These are phyloP conservation scores for Solanum ossicruentum DNA, from an alignment of 257 asterid genomes.

Conservation along the genomic window DNA sequence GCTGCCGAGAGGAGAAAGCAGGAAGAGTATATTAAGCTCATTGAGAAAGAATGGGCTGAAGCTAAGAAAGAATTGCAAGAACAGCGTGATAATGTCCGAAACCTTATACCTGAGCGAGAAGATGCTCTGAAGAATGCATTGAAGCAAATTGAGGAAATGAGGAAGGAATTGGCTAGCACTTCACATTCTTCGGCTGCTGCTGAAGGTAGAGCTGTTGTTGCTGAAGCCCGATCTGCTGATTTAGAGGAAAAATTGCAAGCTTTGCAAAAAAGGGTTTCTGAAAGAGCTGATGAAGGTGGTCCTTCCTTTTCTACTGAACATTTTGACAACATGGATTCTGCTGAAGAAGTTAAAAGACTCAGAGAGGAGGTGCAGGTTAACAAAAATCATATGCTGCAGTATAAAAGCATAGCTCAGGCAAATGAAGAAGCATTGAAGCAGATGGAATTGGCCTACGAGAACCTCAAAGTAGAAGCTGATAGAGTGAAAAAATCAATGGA, in stretches of 20 bases:
- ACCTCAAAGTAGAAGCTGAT: constrained; percentile 52
- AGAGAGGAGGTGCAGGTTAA: constrained; percentile 54
- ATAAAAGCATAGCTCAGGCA: constrained; percentile 75
- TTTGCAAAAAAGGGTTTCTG: constrained; percentile 42
- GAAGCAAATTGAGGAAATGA: constrained; percentile 54
- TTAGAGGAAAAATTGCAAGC: constrained; percentile 51
- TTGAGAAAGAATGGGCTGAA: constrained; percentile 97
- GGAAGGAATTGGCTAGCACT: constrained; percentile 48
- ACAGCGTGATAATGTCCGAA: constrained; percentile 68
- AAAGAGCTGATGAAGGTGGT: constrained; percentile 28
- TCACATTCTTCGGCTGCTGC: constrained; percentile 59
- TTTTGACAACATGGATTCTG: constrained; percentile 22
- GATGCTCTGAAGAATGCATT: constrained; percentile 39
- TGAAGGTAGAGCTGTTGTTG: constrained; percentile 77
- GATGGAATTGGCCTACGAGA: constrained; percentile 55
- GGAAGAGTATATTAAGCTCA: constrained; percentile 48
- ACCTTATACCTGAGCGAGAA: constrained; percentile 51
- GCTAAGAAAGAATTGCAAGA: constrained; percentile 74
- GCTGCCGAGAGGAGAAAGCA: constrained; percentile 58
- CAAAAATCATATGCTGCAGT: constrained; percentile 85
- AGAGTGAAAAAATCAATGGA: constrained; percentile 52
- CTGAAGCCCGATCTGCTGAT: constrained; percentile 77
- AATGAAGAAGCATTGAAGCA: constrained; percentile 78
- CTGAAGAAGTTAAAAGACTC: constrained; percentile 42
- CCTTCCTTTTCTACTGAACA: constrained; percentile 41